These are phyloP conservation scores for Spiromastix sp. DNA, from an alignment of 2,329 filamentous ascomycete genomes.

Conservation along the genomic window DNA sequence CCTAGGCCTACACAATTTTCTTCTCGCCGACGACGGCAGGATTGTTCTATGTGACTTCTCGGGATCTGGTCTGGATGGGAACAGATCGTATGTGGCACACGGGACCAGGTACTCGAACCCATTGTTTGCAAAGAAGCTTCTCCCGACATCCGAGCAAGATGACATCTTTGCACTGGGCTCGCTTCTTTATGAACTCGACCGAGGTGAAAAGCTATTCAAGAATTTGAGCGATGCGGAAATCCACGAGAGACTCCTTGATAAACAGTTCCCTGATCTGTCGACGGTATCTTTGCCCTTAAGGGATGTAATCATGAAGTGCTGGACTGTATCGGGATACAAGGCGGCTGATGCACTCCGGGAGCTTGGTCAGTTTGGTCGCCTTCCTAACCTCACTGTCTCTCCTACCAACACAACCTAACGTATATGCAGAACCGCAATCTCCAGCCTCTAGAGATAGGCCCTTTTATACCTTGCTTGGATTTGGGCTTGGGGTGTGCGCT, in stretches of 20 bases:
- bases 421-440: no score
- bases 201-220: constrained; percentile 1
- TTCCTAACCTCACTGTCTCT: no score
- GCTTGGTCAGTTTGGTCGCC: constrained; percentile 1
- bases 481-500: no score
- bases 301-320: constrained; percentile 5
- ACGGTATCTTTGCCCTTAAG: not conserved
- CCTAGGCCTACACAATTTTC: constrained; percentile 13
- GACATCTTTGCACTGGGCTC: constrained; percentile 6
- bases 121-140: constrained; percentile 1
- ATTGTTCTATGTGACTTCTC: constrained; percentile 15
- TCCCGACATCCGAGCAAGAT: constrained; percentile 1
- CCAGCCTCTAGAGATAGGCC: no score
- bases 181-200: constrained; percentile 5
- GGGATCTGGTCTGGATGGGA: constrained; percentile 10
- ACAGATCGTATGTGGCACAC: not conserved
- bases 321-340: constrained; percentile 2
- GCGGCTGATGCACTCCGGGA: constrained; percentile 1
- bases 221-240: constrained; percentile 1
- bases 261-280: constrained; percentile 5
- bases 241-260: not conserved
- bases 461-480: no score
- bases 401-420: no score
- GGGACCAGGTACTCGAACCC: constrained; percentile 1
- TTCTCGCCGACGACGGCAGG: constrained; percentile 13